Evolutionary conservation across 2,329 filamentous ascomycete genomes (phyloP).

Genomic region (Parasarocladium wereldwijsianum): DNA sequence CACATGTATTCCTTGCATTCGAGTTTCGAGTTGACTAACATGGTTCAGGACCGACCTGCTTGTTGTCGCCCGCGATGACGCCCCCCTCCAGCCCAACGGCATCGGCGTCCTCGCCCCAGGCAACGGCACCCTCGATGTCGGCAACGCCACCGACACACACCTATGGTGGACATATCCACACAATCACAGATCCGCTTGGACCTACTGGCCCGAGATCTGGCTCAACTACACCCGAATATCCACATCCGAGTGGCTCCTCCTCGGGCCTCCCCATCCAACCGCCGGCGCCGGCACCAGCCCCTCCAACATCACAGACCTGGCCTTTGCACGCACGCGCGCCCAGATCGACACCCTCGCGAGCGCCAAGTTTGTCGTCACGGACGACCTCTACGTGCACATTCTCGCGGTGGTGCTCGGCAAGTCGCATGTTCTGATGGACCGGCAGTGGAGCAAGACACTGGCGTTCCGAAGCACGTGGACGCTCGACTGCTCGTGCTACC

Average conservation of each 20-base stretch:
- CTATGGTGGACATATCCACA: too few species aligned
- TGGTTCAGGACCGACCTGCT: conserved; percentile 11
- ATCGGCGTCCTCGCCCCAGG: conserved; percentile 11
- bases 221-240: too few species aligned
- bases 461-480: conserved; percentile 16
- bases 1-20: not conserved
- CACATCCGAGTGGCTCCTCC: too few species aligned
- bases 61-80: conserved; percentile 13
- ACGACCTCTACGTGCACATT: conserved; percentile 13
- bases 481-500: conserved; percentile 11
- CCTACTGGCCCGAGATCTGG: too few species aligned
- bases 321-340: too few species aligned
- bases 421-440: conserved; percentile 14
- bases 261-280: too few species aligned
- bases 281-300: too few species aligned
- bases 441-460: conserved; percentile 15
- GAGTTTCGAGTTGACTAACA: conserved; percentile 6
- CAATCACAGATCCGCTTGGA: too few species aligned
- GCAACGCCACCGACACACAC: conserved; percentile 14
- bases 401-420: conserved; percentile 13
- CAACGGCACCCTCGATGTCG: conserved; percentile 10
- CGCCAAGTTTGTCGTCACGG: conserved; percentile 13
- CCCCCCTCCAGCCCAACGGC: conserved; percentile 11
- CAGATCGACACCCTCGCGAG: too few species aligned
- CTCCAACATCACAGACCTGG: too few species aligned